Evolutionary conservation across 352 stramenopile species (phyloP).

Genomic region (Globisporangium ultimum): DNA sequence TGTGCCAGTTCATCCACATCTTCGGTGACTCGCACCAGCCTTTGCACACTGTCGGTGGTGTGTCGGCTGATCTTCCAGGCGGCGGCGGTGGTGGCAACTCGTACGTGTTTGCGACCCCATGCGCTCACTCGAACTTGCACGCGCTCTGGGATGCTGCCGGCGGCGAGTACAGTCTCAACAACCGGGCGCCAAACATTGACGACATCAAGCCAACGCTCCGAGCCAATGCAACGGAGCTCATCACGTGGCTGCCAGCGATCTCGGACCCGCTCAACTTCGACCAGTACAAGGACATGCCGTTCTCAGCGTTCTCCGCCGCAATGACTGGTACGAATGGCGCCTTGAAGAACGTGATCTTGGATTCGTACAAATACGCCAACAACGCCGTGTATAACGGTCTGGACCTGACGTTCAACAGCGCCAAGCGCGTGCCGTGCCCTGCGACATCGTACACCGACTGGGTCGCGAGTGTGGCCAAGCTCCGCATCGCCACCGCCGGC

Average conservation of each 20-base stretch:
- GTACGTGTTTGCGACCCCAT: constrained; percentile 47
- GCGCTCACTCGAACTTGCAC: constrained; percentile 58
- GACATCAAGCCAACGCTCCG: constrained; percentile 11
- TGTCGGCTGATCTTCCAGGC: constrained; percentile 39
- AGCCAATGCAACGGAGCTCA: constrained; percentile 47
- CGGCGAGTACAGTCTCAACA: constrained; percentile 44
- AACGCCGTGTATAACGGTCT: constrained; percentile 37
- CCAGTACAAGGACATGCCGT: constrained; percentile 35
- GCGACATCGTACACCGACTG: constrained; percentile 29
- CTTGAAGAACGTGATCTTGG: constrained; percentile 31
- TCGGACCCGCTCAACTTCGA: constrained; percentile 34
- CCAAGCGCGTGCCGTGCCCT: constrained; percentile 16
- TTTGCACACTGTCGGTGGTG: constrained; percentile 43
- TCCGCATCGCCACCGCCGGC: constrained; percentile 45
- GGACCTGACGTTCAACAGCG: constrained; percentile 24
- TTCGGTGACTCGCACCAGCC: constrained; percentile 64
- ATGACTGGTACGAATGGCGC: constrained; percentile 24
- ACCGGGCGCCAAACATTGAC: constrained; percentile 38
- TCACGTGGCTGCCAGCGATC: constrained; percentile 24
- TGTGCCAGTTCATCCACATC: constrained; percentile 74
- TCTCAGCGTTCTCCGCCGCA: constrained; percentile 24
- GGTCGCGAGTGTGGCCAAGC: constrained; percentile 34
- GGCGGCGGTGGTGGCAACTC: constrained; percentile 61
- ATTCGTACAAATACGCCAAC: constrained; percentile 41
- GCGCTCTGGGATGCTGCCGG: constrained; percentile 58